A percentile compares a stretch with the other conserved stretches of the same genome.
Evolutionary conservation across 2,329 filamentous ascomycete genomes (phyloP).

Genomic region (Pezicula rhizophila): DNA sequence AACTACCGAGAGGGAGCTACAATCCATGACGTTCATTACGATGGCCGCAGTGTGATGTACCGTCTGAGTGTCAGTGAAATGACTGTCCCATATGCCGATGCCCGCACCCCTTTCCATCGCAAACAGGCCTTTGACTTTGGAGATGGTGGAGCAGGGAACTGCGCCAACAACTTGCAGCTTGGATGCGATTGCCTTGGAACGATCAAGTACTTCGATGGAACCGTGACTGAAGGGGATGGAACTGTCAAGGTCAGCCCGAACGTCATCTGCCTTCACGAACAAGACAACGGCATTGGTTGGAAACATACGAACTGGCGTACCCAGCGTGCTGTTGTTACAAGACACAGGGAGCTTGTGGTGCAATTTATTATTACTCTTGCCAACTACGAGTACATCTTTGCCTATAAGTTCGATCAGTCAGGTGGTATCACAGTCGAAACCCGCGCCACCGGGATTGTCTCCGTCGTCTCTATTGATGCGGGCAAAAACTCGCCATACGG

Average conservation of each 20-base stretch:
- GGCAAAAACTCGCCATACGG: slow-evolving; percentile 46
- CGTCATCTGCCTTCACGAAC: slow-evolving; percentile 63
- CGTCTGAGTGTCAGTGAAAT: slow-evolving; percentile 54
- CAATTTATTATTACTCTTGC: slow-evolving; percentile 64
- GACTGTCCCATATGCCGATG: slow-evolving; percentile 58
- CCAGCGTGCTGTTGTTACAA: slow-evolving; percentile 52
- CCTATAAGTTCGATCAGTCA: slow-evolving; percentile 57
- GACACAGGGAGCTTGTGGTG: slow-evolving; percentile 56
- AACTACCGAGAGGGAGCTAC: slow-evolving; percentile 55
- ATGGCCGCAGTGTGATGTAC: slow-evolving; percentile 52
- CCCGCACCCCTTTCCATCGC: slow-evolving; percentile 54
- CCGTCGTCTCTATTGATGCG: slow-evolving; percentile 46
- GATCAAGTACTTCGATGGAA: slow-evolving; percentile 58
- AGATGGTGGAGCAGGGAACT: slow-evolving; percentile 57
- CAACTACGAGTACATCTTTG: slow-evolving; percentile 67
- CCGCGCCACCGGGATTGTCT: slow-evolving; percentile 60
- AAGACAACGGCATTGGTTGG: slow-evolving; percentile 64
- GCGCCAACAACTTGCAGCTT: slow-evolving; percentile 59
- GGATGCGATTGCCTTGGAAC: slow-evolving; percentile 65
- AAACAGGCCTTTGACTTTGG: slow-evolving; percentile 68
- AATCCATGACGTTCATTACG: slow-evolving; percentile 55
- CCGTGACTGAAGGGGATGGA: slow-evolving; percentile 47
- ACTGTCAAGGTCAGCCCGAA: slow-evolving; percentile 48
- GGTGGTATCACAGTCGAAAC: slow-evolving; percentile 56
- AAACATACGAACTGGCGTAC: slow-evolving; percentile 68